A percentile compares a stretch with the other conserved stretches of the same genome.
Evolutionary conservation across 2,329 filamentous ascomycete genomes (phyloP).

Genomic region (Orbilia blumenaviensis): DNA sequence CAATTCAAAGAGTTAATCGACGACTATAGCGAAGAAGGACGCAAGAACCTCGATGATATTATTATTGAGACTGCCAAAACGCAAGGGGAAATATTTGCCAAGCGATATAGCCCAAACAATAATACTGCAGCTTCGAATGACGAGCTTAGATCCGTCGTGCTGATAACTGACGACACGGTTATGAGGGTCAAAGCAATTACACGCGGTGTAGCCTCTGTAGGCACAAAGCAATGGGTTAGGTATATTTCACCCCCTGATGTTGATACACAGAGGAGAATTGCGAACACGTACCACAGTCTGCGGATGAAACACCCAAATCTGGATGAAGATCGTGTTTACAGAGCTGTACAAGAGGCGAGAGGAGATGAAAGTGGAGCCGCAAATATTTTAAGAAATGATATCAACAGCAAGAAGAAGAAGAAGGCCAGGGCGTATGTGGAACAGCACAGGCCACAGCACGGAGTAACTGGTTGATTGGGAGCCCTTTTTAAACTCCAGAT

Average conservation of each 20-base stretch:
- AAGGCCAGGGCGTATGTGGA: conserved; percentile 31
- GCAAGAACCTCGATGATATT: conserved; percentile 57
- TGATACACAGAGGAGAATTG: conserved; percentile 35
- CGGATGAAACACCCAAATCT: conserved; percentile 28
- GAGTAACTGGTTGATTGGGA: background rate
- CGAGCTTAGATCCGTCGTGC: conserved; percentile 55
- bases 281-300: conserved; percentile 28
- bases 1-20: conserved; percentile 57
- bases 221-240: conserved; percentile 41
- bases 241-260: conserved; percentile 38
- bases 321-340: conserved; percentile 35
- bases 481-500: too few species aligned
- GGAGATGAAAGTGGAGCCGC: conserved; percentile 34
- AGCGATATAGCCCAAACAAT: background rate
- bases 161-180: conserved; percentile 57
- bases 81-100: conserved; percentile 27
- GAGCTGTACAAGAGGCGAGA: conserved; percentile 16
- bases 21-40: conserved; percentile 54
- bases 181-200: conserved; percentile 58
- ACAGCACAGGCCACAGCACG: conserved; percentile 9
- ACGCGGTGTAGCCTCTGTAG: conserved; percentile 55
- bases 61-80: conserved; percentile 57
- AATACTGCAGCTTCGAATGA: background rate
- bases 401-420: conserved; percentile 31
- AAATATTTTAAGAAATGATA: conserved; percentile 30